Evolutionary conservation across 257 asterid genomes (phyloP).

Genomic region (Solanum etuberosum): DNA sequence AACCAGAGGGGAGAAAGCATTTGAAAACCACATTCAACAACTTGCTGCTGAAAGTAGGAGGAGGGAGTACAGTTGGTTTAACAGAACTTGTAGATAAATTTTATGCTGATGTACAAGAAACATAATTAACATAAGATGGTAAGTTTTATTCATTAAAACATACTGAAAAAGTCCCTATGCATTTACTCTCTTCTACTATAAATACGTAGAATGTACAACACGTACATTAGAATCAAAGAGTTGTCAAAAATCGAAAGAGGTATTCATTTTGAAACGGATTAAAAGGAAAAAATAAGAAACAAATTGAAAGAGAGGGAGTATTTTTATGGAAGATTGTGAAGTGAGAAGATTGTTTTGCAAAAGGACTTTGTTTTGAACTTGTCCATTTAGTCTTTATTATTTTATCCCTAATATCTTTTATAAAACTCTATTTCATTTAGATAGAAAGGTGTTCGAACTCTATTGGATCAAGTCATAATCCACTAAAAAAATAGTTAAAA

Average conservation of each 20-base stretch:
- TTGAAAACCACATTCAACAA: conserved; percentile 18
- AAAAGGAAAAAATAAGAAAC: not conserved
- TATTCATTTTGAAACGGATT: too few relatives aligned
- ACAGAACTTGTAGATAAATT: conserved; percentile 9
- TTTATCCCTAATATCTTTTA: not conserved
- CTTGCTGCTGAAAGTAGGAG: conserved; percentile 19
- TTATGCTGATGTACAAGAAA: not conserved
- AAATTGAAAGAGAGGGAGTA: not conserved
- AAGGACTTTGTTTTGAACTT: not conserved
- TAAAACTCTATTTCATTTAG: too few relatives aligned
- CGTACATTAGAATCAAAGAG: too few relatives aligned
- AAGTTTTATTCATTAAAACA: not conserved
- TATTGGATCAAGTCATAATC: too few relatives aligned
- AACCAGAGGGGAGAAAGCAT: conserved; percentile 30
- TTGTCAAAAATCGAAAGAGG: not conserved
- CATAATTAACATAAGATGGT: not conserved
- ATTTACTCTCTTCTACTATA: not conserved
- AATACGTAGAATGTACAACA: not conserved
- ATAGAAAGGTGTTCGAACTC: too few relatives aligned
- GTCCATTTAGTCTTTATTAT: too few relatives aligned
- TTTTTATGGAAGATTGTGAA: not conserved
- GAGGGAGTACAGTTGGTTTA: conserved; percentile 3
- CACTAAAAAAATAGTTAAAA: too few relatives aligned
- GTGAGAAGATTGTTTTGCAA: not conserved
- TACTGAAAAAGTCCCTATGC: not conserved